These are phyloP conservation scores for Fusarium coicis DNA, from an alignment of 2,329 filamentous ascomycete genomes.

Conservation along the genomic window DNA sequence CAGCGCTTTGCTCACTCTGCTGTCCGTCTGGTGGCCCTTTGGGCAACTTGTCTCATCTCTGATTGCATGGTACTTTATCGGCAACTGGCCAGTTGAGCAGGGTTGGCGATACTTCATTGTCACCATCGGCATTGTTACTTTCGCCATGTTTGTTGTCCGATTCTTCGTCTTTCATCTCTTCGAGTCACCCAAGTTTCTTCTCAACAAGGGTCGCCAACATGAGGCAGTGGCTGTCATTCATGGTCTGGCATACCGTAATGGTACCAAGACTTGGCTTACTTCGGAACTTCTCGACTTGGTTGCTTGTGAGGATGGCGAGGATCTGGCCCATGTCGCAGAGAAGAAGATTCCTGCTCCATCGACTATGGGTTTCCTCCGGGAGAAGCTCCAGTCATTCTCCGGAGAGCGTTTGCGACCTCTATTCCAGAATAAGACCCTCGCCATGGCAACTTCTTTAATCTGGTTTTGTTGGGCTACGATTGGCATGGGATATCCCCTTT, in stretches of 20 bases:
- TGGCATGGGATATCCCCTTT: conserved; percentile 87
- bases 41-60: conserved; percentile 80
- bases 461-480: conserved; percentile 88
- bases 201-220: conserved; percentile 78
- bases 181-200: conserved; percentile 86
- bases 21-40: conserved; percentile 90
- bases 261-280: conserved; percentile 78
- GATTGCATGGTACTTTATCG: conserved; percentile 81
- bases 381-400: conserved; percentile 74
- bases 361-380: conserved; percentile 59
- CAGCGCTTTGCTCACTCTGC: conserved; percentile 78
- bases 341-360: conserved; percentile 29
- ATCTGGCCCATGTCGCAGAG: conserved; percentile 23
- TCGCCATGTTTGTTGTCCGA: conserved; percentile 80
- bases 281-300: conserved; percentile 72
- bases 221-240: conserved; percentile 85
- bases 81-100: conserved; percentile 72
- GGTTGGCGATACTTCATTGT: conserved; percentile 82
- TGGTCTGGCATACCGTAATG: conserved; percentile 79
- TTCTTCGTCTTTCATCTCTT: conserved; percentile 85
- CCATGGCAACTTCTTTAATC: conserved; percentile 64
- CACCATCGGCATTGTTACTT: conserved; percentile 76
- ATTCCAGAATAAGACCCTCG: conserved; percentile 65
- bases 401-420: conserved; percentile 74
- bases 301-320: conserved; percentile 55